These are phyloP conservation scores for Ceratobasidium theobromae DNA, from an alignment of 1,284 basidiomycete species.

Conservation along the genomic window DNA sequence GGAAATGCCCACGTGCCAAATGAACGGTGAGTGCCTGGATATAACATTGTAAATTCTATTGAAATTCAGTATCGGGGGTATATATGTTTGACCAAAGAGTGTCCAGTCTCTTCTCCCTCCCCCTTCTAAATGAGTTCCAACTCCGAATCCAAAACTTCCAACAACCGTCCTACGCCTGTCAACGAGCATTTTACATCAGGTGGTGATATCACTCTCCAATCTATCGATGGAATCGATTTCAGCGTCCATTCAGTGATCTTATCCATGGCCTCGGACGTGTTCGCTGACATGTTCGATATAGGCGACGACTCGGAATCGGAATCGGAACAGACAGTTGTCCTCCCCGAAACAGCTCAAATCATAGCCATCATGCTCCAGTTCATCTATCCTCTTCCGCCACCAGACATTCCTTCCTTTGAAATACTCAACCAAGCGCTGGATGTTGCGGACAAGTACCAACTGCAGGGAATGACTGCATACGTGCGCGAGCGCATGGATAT, in stretches of 20 bases:
- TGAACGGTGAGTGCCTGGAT: too few species aligned
- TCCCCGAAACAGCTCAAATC: not conserved
- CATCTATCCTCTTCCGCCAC: not conserved
- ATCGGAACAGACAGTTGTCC: not conserved
- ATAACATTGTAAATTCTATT: too few species aligned
- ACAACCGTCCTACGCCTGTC: too few species aligned
- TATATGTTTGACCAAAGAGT: too few species aligned
- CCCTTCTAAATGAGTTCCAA: too few species aligned
- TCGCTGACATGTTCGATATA: constrained; percentile 25
- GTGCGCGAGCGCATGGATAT: not conserved
- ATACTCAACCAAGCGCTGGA: not conserved
- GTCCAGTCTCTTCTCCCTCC: too few species aligned
- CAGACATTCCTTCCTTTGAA: not conserved
- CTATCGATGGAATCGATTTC: constrained; percentile 28
- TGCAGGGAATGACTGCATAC: not conserved
- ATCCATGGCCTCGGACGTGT: constrained; percentile 26
- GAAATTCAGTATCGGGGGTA: too few species aligned
- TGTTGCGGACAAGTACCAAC: not conserved
- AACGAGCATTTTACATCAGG: too few species aligned
- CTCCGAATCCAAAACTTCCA: too few species aligned
- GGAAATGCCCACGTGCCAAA: too few species aligned
- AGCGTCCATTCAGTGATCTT: constrained; percentile 25
- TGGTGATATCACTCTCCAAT: constrained; percentile 31
- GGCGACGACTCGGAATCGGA: not conserved
- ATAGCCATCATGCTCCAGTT: not conserved